Conservation (phyloP, 345 rosid species). For the Brassica juncea region DNA sequence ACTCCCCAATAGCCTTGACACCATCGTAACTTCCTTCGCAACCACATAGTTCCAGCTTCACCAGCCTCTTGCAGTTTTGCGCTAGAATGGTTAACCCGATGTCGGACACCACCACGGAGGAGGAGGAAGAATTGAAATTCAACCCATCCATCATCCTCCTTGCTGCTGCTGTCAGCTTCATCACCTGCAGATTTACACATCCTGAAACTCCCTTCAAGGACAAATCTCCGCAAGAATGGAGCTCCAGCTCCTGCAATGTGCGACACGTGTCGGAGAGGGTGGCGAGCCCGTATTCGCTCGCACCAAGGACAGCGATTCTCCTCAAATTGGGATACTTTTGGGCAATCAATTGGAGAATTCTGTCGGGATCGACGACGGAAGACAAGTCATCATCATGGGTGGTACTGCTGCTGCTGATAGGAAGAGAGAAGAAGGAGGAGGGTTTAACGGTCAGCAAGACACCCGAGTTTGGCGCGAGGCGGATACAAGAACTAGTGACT, state of each 20-base stretch:
- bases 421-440: slow-evolving; percentile 30
- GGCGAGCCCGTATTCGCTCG: slow-evolving; percentile 49
- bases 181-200: slow-evolving; percentile 53
- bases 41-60: slow-evolving; percentile 59
- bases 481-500: slow-evolving; percentile 43
- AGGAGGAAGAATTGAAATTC: slow-evolving; percentile 22
- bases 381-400: background rate
- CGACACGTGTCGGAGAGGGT: slow-evolving; percentile 48
- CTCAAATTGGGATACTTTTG: slow-evolving; percentile 52
- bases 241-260: slow-evolving; percentile 63
- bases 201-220: slow-evolving; percentile 55
- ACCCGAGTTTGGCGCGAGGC: slow-evolving; percentile 39
- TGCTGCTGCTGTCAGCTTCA: slow-evolving; percentile 48
- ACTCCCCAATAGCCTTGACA: slow-evolving; percentile 70
- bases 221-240: slow-evolving; percentile 56
- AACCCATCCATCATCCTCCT: slow-evolving; percentile 33
- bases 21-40: slow-evolving; percentile 77
- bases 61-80: slow-evolving; percentile 62
- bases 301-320: slow-evolving; percentile 48
- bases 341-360: slow-evolving; percentile 45
- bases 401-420: slow-evolving; percentile 22
- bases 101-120: slow-evolving; percentile 51
- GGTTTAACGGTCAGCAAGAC: slow-evolving; percentile 40
- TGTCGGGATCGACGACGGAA: background rate
- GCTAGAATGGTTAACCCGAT: slow-evolving; percentile 67